Conservation (phyloP, 176 grass and related monocot genomes). For the Elymus sibiricus region DNA sequence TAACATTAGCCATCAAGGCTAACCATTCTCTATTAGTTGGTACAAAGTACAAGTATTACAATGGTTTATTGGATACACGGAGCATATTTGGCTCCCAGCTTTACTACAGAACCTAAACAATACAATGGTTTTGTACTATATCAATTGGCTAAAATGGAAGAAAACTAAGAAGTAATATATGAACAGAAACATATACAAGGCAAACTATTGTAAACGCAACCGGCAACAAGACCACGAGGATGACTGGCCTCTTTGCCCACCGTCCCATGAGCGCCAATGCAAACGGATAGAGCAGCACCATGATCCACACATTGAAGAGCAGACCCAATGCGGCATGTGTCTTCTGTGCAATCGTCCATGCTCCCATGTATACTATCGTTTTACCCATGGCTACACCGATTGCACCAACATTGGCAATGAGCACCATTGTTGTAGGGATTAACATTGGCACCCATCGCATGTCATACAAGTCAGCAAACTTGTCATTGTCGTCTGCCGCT, state of each 20-base stretch:
- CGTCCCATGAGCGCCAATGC: constrained; percentile 42
- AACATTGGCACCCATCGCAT: constrained; percentile 42
- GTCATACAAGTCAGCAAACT: constrained; percentile 41
- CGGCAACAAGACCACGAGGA: constrained; percentile 27
- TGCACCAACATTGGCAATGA: constrained; percentile 31
- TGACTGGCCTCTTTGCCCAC: constrained; percentile 40
- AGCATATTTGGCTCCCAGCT: not conserved
- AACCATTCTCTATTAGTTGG: not conserved
- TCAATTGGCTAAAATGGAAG: constrained; percentile 20
- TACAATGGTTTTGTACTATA: constrained; percentile 13
- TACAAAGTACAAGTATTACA: constrained; percentile 2
- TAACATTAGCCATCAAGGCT: not conserved
- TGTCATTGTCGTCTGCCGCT: not conserved
- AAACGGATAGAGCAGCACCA: constrained; percentile 47
- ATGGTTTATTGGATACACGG: constrained; percentile 3
- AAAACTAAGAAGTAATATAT: constrained; percentile 27
- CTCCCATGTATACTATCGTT: constrained; percentile 14
- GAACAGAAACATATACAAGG: constrained; percentile 25
- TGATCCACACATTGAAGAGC: constrained; percentile 43
- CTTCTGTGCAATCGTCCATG: constrained; percentile 27
- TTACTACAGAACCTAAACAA: constrained; percentile 28
- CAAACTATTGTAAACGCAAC: constrained; percentile 22
- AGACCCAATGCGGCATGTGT: constrained; percentile 32
- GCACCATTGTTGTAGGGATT: constrained; percentile 13
- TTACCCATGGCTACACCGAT: constrained; percentile 44